Conservation (phyloP, 2,329 filamentous ascomycete genomes). For the Calonectria fujianensis region DNA sequence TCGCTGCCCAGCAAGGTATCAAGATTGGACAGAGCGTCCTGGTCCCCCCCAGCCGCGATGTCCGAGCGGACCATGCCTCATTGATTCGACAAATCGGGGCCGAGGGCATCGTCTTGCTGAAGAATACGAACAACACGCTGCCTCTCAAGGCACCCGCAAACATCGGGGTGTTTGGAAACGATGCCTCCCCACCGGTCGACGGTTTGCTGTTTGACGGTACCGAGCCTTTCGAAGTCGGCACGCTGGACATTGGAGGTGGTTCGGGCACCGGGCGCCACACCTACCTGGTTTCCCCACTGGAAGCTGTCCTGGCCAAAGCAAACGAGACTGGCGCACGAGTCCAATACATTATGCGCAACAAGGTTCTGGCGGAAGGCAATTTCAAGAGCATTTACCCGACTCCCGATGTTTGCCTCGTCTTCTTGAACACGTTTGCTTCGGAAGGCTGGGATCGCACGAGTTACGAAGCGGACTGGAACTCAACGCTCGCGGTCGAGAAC, state of each 20-base stretch:
- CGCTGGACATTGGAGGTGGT: constrained; percentile 74
- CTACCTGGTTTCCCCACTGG: constrained; percentile 72
- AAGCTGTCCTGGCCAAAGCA: constrained; percentile 70
- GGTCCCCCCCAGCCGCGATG: constrained; percentile 50
- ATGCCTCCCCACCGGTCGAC: background rate
- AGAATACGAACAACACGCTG: constrained; percentile 69
- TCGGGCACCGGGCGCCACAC: constrained; percentile 71
- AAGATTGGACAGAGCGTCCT: background rate
- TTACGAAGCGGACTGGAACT: constrained; percentile 28
- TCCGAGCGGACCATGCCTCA: constrained; percentile 56
- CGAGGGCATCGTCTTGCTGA: constrained; percentile 58
- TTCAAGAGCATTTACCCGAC: constrained; percentile 65
- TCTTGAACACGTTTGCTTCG: constrained; percentile 78
- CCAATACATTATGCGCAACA: constrained; percentile 66
- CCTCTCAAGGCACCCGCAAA: constrained; percentile 73
- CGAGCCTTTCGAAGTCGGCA: constrained; percentile 48
- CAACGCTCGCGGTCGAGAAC: constrained; percentile 69
- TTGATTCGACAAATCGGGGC: constrained; percentile 60
- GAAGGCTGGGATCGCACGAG: constrained; percentile 77
- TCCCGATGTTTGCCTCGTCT: constrained; percentile 79
- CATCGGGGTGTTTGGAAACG: constrained; percentile 36
- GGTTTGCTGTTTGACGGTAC: background rate
- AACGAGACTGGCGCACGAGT: constrained; percentile 66
- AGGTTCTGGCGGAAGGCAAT: constrained; percentile 59
- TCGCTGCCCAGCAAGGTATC: constrained; percentile 23